Percentiles rank a stretch among this genome's conserved stretches.
These are phyloP conservation scores for Ocimum tenuiflorum DNA, from an alignment of 257 asterid genomes.

Conservation along the genomic window DNA sequence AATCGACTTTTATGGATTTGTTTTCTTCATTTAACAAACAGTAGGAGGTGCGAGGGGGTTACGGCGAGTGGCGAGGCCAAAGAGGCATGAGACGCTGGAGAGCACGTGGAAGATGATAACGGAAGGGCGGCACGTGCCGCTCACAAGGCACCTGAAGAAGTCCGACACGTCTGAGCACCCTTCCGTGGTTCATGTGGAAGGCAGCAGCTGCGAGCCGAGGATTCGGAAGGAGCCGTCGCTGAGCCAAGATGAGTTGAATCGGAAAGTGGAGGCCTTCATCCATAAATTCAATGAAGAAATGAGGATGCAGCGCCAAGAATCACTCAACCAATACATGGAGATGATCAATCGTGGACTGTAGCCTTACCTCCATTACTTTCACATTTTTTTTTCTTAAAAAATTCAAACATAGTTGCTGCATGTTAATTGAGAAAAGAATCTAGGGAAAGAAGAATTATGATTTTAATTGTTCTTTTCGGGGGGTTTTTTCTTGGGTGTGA, in stretches of 20 bases:
- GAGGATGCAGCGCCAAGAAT: conserved; percentile 66
- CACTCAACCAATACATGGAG: conserved; percentile 45
- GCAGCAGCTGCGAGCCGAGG: conserved; percentile 24
- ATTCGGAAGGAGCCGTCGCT: conserved; percentile 48
- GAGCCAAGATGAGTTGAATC: conserved; percentile 63
- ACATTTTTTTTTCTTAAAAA: neutral
- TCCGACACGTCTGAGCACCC: conserved; percentile 43
- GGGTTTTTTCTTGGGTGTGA: neutral
- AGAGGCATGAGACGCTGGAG: conserved; percentile 55
- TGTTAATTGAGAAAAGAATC: too few relatives aligned
- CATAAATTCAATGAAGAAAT: conserved; percentile 53
- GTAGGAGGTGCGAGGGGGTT: conserved; percentile 18
- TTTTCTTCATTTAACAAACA: too few relatives aligned
- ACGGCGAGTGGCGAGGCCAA: conserved; percentile 35
- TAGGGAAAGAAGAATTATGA: neutral
- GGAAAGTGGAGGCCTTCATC: conserved; percentile 62
- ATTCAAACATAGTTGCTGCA: neutral
- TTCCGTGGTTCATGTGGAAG: conserved; percentile 23
- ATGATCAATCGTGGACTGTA: conserved; percentile 48
- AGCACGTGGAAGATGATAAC: conserved; percentile 76
- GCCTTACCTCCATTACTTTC: neutral
- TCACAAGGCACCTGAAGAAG: conserved; percentile 43
- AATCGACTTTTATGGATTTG: neutral
- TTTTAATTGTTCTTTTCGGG: neutral
- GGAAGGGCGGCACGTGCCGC: conserved; percentile 53